Conservation (phyloP, 768 basidiomycete genomes). For the Suillus plorans region DNA sequence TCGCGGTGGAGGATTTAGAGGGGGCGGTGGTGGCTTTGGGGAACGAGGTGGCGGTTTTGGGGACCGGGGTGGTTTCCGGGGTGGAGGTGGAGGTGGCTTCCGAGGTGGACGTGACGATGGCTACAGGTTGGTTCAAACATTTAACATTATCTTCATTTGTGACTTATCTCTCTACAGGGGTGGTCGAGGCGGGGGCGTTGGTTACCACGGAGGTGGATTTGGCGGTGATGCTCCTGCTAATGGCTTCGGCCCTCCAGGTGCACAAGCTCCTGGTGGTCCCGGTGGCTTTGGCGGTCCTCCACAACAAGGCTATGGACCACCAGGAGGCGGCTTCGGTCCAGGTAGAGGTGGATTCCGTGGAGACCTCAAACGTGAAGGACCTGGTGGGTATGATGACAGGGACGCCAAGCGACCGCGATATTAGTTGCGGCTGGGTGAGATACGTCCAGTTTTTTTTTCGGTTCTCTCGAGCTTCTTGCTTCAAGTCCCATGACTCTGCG, state of each 20-base stretch:
- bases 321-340: conserved; percentile 44
- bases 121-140: conserved; percentile 43
- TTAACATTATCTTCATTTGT: conserved; percentile 13
- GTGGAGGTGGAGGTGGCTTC: conserved; percentile 43
- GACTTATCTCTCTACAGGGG: conserved; percentile 37
- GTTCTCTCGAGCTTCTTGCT: conserved; percentile 23
- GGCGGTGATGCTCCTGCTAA: conserved; percentile 53
- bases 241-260: conserved; percentile 54
- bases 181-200: conserved; percentile 72
- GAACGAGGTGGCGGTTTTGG: conserved; percentile 34
- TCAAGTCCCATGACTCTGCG: conserved; percentile 26
- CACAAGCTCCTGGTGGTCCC: conserved; percentile 36
- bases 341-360: conserved; percentile 61
- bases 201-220: conserved; percentile 63
- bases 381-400: conserved; percentile 80
- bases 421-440: conserved; percentile 47
- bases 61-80: conserved; percentile 38
- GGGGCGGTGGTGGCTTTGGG: conserved; percentile 38
- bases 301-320: conserved; percentile 40
- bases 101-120: conserved; percentile 46
- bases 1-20: conserved; percentile 33
- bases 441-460: conserved; percentile 24
- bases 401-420: conserved; percentile 82
- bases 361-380: conserved; percentile 74
- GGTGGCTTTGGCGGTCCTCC: conserved; percentile 42